Evolutionary conservation across 129 eudicot genomes (phyloP).

Genomic region (Daucus carota): DNA sequence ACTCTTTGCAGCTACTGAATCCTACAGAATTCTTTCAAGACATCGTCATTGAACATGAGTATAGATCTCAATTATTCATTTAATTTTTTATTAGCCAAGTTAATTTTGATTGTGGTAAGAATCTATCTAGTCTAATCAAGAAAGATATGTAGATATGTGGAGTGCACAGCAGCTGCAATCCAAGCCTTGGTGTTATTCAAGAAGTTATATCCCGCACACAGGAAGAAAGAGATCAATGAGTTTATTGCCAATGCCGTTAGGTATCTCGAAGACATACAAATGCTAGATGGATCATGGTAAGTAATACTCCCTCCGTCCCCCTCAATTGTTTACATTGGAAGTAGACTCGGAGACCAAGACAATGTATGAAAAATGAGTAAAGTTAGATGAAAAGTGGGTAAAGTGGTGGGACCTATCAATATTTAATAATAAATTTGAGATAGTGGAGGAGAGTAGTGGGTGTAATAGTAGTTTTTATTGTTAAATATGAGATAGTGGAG

Average conservation of each 20-base stretch:
- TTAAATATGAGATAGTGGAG: no score
- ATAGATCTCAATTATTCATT: neutral
- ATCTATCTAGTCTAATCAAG: no score
- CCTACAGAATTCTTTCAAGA: conserved; percentile 86
- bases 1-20: conserved; percentile 55
- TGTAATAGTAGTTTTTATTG: no score
- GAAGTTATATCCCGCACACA: conserved; percentile 56
- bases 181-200: conserved; percentile 67
- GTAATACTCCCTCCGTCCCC: no score
- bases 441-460: no score
- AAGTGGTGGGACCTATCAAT: no score
- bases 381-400: no score
- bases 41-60: conserved; percentile 86
- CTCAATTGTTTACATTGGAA: no score
- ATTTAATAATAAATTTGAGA: no score
- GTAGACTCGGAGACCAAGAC: no score
- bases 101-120: neutral
- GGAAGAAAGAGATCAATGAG: conserved; percentile 56
- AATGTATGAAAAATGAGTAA: no score
- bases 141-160: conserved; percentile 52
- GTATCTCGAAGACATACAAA: conserved; percentile 62
- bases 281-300: conserved; percentile 93
- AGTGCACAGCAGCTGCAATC: conserved; percentile 82
- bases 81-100: neutral
- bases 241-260: conserved; percentile 40